These are phyloP conservation scores for Tremellales sp. DNA, from an alignment of 1,284 basidiomycete genomes.

Conservation along the genomic window DNA sequence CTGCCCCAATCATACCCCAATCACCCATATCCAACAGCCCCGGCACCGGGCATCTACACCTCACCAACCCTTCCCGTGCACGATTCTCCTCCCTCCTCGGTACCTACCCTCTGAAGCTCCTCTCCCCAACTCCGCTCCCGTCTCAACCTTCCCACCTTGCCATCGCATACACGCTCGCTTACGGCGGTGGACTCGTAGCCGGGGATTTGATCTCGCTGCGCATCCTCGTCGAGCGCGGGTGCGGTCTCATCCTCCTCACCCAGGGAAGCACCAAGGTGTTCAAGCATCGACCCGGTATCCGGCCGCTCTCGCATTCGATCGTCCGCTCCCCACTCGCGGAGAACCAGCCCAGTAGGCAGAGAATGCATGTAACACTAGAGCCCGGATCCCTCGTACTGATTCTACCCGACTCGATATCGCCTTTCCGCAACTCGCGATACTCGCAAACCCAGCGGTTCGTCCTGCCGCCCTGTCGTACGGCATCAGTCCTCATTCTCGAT, in stretches of 20 bases:
- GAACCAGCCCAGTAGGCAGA: conserved; percentile 41
- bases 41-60: conserved; percentile 35
- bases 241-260: conserved; percentile 37
- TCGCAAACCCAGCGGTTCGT: conserved; percentile 71
- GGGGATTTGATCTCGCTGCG: conserved; percentile 72
- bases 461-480: conserved; percentile 45
- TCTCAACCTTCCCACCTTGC: conserved; percentile 53
- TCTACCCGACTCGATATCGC: conserved; percentile 89
- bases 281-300: conserved; percentile 61
- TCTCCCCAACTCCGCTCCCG: conserved; percentile 59
- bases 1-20: neutral
- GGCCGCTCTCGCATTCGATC: conserved; percentile 25
- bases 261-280: conserved; percentile 94
- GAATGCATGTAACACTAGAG: conserved; percentile 58
- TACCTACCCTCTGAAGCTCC: conserved; percentile 84
- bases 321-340: neutral
- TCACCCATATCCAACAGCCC: conserved; percentile 8
- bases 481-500: conserved; percentile 72
- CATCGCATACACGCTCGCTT: conserved; percentile 75
- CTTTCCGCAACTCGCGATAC: conserved; percentile 78
- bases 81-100: conserved; percentile 72
- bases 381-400: conserved; percentile 62
- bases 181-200: conserved; percentile 89
- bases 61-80: conserved; percentile 41
- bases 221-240: conserved; percentile 57